These are phyloP conservation scores for Circinella umbellata DNA, from an alignment of 371 early-diverging fungal species.

Conservation along the genomic window DNA sequence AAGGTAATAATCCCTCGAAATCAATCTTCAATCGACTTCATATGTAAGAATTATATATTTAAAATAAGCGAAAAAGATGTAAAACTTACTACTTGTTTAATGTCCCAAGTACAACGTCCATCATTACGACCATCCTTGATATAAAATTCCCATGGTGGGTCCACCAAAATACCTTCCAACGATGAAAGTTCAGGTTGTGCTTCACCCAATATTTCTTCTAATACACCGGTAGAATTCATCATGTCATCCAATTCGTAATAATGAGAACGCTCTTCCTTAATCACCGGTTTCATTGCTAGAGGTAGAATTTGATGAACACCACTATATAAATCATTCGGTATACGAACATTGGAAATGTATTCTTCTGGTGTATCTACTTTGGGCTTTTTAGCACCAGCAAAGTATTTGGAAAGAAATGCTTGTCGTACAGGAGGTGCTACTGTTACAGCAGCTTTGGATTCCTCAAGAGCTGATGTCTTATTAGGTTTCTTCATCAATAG, in stretches of 20 bases:
- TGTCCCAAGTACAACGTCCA: conserved; percentile 47
- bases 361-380: conserved; percentile 54
- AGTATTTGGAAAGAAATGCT: conserved; percentile 43
- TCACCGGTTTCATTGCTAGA: conserved; percentile 1
- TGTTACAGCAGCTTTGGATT: background rate
- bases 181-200: conserved; percentile 18
- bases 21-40: too few species aligned
- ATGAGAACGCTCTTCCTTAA: conserved; percentile 5
- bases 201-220: conserved; percentile 25
- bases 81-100: conserved; percentile 40
- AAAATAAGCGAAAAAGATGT: conserved; percentile 8
- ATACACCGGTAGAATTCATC: conserved; percentile 26
- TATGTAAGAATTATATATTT: conserved; percentile 17
- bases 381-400: conserved; percentile 44
- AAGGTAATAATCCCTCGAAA: too few species aligned
- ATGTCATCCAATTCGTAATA: conserved; percentile 40
- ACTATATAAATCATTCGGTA: conserved; percentile 49
- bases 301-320: conserved; percentile 46
- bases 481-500: conserved; percentile 7
- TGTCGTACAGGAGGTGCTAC: conserved; percentile 14
- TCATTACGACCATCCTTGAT: conserved; percentile 60
- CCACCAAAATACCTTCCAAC: conserved; percentile 62
- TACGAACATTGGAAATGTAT: conserved; percentile 36
- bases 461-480: conserved; percentile 8
- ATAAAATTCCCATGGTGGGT: conserved; percentile 70